Base-by-base conservation (phyloP, 2,329 filamentous ascomycete species). In the Colletotrichum paranaense region DNA sequence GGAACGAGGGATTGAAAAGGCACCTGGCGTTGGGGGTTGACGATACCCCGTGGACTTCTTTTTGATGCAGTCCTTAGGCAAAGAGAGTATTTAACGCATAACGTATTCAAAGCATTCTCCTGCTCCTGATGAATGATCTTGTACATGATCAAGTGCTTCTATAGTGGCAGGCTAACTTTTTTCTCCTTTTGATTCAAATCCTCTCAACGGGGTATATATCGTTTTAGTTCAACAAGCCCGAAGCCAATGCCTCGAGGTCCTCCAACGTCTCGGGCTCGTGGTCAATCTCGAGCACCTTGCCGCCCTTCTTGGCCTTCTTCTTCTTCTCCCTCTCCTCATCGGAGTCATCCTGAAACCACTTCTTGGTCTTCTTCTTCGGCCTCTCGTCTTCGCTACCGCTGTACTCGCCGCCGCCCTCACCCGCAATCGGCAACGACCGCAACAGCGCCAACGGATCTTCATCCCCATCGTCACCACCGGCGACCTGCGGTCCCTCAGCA, bases 191-290 rank as follows among this genome's bases (percentile, higher is more conserved):
- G 26, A 12, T 32, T 42, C 28, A 22, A 49, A 22, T 56, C 57
- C 53, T 30, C 60, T 67, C 55, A 60, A 68, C 65, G 75, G 80
- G 78, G 78, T 81, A 81, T 82, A 77, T 68, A 75, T 62, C 5
- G 59, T 75, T 86, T 86, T 71, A 73, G 32, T 73, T 73, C 56
- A 97, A 82, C 81, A 97, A 83, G 4, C 92, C 93, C 57, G 92
- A 89, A 67, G 94, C 94, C 83, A 96, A 83, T 53, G 92, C 91
- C 84, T 96, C 94, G 77, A 95, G 86, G 82, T 95, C 93, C 81
- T 95, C 92, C 77, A 96, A 84, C 55, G 93, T 95, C 83, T 95
- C 92, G 14, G 93, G 93, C 84, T 94, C 92, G 65, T 91, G 88
- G 16, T 87, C 87, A 77, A 90, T 87, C 83, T 90, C 89, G 78